phyloP scores from a whole-genome alignment of 2,329 filamentous ascomycete genomes.

The Colletotrichum echinochloae region DNA sequence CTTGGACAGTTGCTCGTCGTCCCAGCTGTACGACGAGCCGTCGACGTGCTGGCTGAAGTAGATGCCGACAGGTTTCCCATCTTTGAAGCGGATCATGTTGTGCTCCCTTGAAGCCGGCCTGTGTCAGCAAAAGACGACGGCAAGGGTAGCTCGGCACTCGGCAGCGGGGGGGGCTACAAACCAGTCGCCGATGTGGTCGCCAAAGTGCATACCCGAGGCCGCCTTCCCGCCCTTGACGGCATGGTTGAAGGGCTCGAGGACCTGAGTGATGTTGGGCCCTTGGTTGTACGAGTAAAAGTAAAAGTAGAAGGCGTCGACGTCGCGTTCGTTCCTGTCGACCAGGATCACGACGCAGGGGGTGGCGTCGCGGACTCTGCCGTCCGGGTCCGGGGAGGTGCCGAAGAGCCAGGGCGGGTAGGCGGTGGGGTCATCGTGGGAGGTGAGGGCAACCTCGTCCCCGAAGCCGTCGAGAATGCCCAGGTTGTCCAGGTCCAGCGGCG shows the following conservation, averaged over 20 bases:
- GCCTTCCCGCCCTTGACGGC: conserved; percentile 41
- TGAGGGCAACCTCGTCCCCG: conserved; percentile 44
- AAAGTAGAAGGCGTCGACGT: conserved; percentile 51
- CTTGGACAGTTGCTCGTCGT: conserved; percentile 44
- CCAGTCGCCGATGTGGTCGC: conserved; percentile 48
- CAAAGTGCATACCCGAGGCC: conserved; percentile 45
- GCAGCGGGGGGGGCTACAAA: neutral
- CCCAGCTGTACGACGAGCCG: conserved; percentile 46
- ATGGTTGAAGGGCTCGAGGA: conserved; percentile 46
- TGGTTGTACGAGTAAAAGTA: conserved; percentile 52
- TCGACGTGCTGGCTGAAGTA: conserved; percentile 48
- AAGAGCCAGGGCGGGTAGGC: conserved; percentile 46
- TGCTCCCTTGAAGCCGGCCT: conserved; percentile 44
- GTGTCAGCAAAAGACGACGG: neutral
- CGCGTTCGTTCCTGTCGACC: conserved; percentile 45
- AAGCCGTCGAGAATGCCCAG: conserved; percentile 45
- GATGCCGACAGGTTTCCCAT: conserved; percentile 46
- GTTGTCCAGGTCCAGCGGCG: conserved; percentile 46
- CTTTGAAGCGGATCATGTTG: conserved; percentile 49
- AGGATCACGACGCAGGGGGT: conserved; percentile 49
- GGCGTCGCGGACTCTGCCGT: conserved; percentile 43
- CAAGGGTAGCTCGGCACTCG: accelerated
- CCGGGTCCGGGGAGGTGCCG: conserved; percentile 44
- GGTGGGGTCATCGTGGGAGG: conserved; percentile 47
- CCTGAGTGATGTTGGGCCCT: conserved; percentile 49